Conservation (phyloP, 2,329 filamentous ascomycete genomes). For the Lecanicillium sp. region DNA sequence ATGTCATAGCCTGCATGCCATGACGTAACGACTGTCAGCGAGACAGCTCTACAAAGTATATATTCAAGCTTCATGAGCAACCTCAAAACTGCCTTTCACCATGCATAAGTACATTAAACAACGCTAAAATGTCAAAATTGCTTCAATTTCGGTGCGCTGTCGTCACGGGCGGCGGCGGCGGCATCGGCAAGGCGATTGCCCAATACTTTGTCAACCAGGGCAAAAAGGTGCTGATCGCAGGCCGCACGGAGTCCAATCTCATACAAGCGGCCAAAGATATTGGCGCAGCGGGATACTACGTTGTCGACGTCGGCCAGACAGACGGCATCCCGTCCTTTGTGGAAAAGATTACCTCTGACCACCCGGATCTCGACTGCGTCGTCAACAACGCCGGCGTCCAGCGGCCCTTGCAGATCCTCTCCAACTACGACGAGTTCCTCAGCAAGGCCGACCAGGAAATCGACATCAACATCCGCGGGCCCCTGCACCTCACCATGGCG, state of each 20-base stretch:
- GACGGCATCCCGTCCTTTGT: conserved; percentile 39
- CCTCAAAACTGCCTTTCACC: too few species aligned
- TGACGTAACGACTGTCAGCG: conserved; percentile 7
- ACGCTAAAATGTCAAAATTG: conserved; percentile 3
- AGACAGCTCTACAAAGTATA: too few species aligned
- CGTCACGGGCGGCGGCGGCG: conserved; percentile 45
- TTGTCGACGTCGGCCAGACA: conserved; percentile 43
- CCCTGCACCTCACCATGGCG: conserved; percentile 47
- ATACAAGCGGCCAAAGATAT: conserved; percentile 36
- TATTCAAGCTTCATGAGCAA: too few species aligned
- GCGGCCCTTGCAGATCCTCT: conserved; percentile 41
- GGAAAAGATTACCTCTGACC: conserved; percentile 37
- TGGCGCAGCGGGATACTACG: conserved; percentile 44
- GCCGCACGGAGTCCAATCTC: conserved; percentile 50
- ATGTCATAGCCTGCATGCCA: neutral
- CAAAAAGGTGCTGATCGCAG: conserved; percentile 47
- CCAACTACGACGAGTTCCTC: conserved; percentile 37
- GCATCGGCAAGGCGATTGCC: conserved; percentile 44
- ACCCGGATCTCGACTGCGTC: conserved; percentile 48
- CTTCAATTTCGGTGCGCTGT: conserved; percentile 39
- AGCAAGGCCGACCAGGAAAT: conserved; percentile 50
- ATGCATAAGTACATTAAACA: too few species aligned
- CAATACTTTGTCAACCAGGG: conserved; percentile 38
- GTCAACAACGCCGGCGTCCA: conserved; percentile 57
- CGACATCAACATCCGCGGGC: conserved; percentile 51